A percentile compares a stretch with the other conserved stretches of the same genome.
Evolutionary conservation across 148 eudicot genomes (phyloP).

Genomic region (Agrostemma githago): DNA sequence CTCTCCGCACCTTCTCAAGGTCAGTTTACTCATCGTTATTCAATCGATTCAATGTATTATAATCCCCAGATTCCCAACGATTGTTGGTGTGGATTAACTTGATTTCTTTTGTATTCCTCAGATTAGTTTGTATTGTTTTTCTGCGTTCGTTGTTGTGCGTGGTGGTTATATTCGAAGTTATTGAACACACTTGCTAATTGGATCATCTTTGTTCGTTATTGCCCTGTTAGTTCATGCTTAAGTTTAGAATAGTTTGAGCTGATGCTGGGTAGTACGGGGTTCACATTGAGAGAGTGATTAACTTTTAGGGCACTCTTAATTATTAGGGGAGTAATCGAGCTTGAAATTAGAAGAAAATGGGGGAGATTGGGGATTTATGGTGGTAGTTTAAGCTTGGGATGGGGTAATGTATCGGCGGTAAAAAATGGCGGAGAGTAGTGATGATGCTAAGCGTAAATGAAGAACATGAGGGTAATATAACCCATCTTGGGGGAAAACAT

Average conservation of each 20-base stretch:
- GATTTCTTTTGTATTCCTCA: background rate
- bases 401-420: too few relatives aligned
- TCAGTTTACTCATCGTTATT: background rate
- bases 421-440: too few relatives aligned
- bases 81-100: background rate
- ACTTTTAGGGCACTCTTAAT: too few relatives aligned
- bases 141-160: background rate
- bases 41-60: too few relatives aligned
- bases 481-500: too few relatives aligned
- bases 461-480: too few relatives aligned
- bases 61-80: background rate
- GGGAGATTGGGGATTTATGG: too few relatives aligned
- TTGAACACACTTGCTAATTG: background rate
- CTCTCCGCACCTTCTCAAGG: background rate
- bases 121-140: background rate
- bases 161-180: background rate
- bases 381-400: too few relatives aligned
- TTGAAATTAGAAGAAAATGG: too few relatives aligned
- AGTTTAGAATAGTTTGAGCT: background rate
- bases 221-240: background rate
- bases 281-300: background rate
- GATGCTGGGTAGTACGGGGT: background rate
- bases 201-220: background rate
- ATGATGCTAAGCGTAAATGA: too few relatives aligned
- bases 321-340: too few relatives aligned